Base-by-base conservation (phyloP, 495 filamentous ascomycete genomes). In the Hypoxylon rickii region DNA sequence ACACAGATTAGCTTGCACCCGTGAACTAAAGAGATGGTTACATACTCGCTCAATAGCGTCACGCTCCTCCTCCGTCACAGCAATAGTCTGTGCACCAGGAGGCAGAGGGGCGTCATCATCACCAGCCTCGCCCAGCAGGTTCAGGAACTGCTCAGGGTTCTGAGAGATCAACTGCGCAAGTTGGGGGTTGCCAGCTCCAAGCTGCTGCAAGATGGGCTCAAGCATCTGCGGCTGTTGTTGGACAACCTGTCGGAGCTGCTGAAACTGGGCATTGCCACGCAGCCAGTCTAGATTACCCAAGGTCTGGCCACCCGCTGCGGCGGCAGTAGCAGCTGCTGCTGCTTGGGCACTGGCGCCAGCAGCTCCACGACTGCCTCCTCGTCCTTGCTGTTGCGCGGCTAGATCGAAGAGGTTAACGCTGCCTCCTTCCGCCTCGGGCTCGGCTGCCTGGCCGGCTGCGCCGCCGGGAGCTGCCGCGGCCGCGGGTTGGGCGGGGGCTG, bases 151-250 rank as follows among this genome's bases (percentile, higher is more conserved):
- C 3, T 96, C 93, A 12, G 91, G 92, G 67, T 97, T 87, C 56
- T 88, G 81, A 11, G 86, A 88, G 50, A 98, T 98, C 65, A 97
- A 73, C 58, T 89, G 84, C 7, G 94, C 94, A 56, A 98, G 87
- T 58, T 96, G 89, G 8, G 94, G 94, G 70, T 97, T 98, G 17
- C 94, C 91, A 7, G 89, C 88, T n/a, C 89, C 90, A 32, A 98
- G 90, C 72, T 96, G 92, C 68, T 96, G 92, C 20, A 98, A 76
- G 63, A 98, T 97, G 1, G 93, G 92, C 78, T 97, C 94, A 4
- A 98, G 86, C 94, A 98, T 98, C 64, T 90, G 88, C 7, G 94
- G 94, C 61, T 97, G 90, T 67, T 96, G 91, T 68, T 98, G 94
- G 13, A 98, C 94, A 8, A 98, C 87, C 73, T 96, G 91, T 24